Conservation (phyloP, 441 rosid genomes). For the Erodium trifolium region DNA sequence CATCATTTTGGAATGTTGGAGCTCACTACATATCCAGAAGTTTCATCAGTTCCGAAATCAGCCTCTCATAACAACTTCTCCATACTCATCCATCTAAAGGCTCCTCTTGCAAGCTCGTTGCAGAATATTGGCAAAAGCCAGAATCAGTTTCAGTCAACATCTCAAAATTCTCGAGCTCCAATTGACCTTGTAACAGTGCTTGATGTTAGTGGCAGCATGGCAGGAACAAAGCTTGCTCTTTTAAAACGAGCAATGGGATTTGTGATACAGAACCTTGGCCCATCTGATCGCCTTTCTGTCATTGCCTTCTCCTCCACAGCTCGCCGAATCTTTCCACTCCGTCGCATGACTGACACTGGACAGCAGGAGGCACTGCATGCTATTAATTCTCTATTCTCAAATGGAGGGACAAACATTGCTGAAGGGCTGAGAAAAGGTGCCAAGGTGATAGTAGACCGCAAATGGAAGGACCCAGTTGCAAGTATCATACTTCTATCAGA, state of each 20-base stretch:
- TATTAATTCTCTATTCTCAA: constrained; percentile 9
- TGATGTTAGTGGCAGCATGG: constrained; percentile 34
- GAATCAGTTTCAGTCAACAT: constrained; percentile 12
- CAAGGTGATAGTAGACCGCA: constrained; percentile 17
- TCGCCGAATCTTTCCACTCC: constrained; percentile 10
- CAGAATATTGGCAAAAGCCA: constrained; percentile 13
- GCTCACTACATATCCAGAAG: constrained; percentile 47
- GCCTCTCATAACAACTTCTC: constrained; percentile 38
- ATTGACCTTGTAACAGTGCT: constrained; percentile 57
- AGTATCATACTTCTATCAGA: constrained; percentile 15
- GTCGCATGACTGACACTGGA: constrained; percentile 16
- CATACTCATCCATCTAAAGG: constrained; percentile 52
- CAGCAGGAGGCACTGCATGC: constrained; percentile 7
- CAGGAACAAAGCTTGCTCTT: constrained; percentile 61
- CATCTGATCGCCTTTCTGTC: constrained; percentile 15
- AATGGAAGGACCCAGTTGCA: constrained; percentile 14
- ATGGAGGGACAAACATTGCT: constrained; percentile 7
- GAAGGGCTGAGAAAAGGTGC: constrained; percentile 16
- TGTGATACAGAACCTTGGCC: constrained; percentile 38
- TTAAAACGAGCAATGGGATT: constrained; percentile 76
- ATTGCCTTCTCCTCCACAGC: constrained; percentile 16
- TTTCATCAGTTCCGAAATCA: constrained; percentile 39
- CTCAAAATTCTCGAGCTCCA: constrained; percentile 46
- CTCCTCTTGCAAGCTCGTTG: constrained; percentile 33
- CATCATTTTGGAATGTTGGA: constrained; percentile 29